phyloP scores from a whole-genome alignment of 345 rosid genomes.

The Citrus glauca region DNA sequence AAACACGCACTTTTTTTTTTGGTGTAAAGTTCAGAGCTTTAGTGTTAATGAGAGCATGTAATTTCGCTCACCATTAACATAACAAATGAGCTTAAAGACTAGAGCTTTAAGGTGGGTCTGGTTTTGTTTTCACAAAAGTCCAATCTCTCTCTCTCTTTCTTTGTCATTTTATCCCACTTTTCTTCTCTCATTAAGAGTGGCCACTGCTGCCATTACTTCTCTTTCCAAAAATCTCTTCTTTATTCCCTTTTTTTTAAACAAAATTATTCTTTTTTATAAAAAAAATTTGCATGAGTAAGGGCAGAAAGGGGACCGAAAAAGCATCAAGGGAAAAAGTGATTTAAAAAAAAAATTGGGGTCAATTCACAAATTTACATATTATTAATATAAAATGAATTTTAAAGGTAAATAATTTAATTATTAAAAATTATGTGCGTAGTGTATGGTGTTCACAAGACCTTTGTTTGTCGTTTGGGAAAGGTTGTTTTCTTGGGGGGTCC shows the following conservation, averaged over 20 bases:
- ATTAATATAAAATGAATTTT: too few species aligned
- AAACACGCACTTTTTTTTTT: background rate
- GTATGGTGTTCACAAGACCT: slow-evolving; percentile 13
- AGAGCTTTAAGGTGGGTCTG: slow-evolving; percentile 34
- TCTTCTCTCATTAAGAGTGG: slow-evolving; percentile 9
- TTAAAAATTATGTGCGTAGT: background rate
- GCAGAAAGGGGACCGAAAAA: background rate
- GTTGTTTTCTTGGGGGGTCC: background rate
- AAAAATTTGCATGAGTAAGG: background rate
- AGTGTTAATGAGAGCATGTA: background rate
- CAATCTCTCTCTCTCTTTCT: slow-evolving; percentile 22
- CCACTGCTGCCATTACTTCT: background rate
- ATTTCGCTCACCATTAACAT: background rate
- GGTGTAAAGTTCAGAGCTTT: slow-evolving; percentile 12
- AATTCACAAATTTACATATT: background rate
- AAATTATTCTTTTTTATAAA: background rate
- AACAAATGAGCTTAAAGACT: slow-evolving; percentile 15
- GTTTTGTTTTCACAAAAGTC: slow-evolving; percentile 28
- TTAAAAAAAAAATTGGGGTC: background rate
- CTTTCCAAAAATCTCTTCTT: background rate
- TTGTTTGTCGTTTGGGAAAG: slow-evolving; percentile 26
- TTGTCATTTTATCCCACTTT: slow-evolving; percentile 20
- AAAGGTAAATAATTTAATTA: too few species aligned
- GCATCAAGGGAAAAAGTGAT: background rate
- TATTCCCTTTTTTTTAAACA: background rate